A percentile compares a stretch with the other conserved stretches of the same genome.
These are phyloP conservation scores for Termitomyces sp. DNA, from an alignment of 768 basidiomycete species.

Conservation along the genomic window DNA sequence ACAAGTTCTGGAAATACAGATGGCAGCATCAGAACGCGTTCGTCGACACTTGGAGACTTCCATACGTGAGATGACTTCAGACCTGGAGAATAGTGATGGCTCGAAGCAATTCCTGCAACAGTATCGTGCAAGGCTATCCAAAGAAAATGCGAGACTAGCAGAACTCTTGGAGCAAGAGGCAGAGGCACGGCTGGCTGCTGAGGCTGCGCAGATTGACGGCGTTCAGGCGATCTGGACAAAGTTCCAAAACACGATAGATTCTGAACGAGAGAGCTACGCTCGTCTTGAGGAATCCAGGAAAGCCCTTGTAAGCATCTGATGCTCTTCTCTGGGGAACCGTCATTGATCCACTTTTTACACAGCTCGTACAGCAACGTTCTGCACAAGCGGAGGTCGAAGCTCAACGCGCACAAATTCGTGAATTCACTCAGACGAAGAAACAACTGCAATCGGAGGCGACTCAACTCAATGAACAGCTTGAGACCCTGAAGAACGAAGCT, in stretches of 20 bases:
- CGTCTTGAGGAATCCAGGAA: conserved; percentile 69
- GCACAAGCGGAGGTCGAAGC: conserved; percentile 64
- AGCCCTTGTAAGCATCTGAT: conserved; percentile 49
- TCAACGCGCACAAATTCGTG: conserved; percentile 59
- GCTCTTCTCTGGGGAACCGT: background rate
- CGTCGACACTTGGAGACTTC: conserved; percentile 60
- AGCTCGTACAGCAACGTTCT: conserved; percentile 67
- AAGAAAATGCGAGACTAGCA: conserved; percentile 52
- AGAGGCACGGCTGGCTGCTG: conserved; percentile 56
- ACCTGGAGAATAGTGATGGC: conserved; percentile 62
- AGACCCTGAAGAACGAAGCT: conserved; percentile 56
- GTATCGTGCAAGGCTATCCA: conserved; percentile 50
- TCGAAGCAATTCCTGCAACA: conserved; percentile 60
- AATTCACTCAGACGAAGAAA: conserved; percentile 52
- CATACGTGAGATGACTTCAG: conserved; percentile 54
- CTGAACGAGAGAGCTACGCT: conserved; percentile 59
- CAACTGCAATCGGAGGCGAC: conserved; percentile 53
- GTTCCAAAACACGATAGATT: conserved; percentile 54
- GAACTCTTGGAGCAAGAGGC: conserved; percentile 62
- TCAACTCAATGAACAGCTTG: conserved; percentile 53
- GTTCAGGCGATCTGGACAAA: conserved; percentile 66
- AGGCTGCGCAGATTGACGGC: conserved; percentile 61
- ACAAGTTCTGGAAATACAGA: conserved; percentile 63
- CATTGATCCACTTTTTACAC: background rate
- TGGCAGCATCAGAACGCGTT: conserved; percentile 65